These are phyloP conservation scores for Zea luxurians DNA, from an alignment of 176 grass and related monocot species.

Conservation along the genomic window DNA sequence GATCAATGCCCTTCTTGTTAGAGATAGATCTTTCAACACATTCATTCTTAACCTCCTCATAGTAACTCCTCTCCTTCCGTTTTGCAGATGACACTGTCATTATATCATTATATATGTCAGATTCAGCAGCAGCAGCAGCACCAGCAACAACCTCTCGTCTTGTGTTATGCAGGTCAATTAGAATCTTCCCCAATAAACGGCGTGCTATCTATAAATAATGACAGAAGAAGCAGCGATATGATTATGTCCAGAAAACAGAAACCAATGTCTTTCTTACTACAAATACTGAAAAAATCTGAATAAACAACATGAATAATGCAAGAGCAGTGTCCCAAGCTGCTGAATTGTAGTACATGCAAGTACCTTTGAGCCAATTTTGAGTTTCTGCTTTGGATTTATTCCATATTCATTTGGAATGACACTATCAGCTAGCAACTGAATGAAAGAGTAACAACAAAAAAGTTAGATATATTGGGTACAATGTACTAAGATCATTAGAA, in stretches of 20 bases:
- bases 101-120: slow-evolving; percentile 47
- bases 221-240: slow-evolving; percentile 31
- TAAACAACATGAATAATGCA: slow-evolving; percentile 17
- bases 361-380: slow-evolving; percentile 96
- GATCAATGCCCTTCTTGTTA: slow-evolving; percentile 52
- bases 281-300: slow-evolving; percentile 16
- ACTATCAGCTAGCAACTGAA: slow-evolving; percentile 89
- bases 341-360: background rate
- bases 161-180: slow-evolving; percentile 93
- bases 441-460: slow-evolving; percentile 39
- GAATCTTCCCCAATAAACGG: slow-evolving; percentile 87
- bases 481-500: slow-evolving; percentile 4
- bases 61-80: slow-evolving; percentile 49
- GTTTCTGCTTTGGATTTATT: slow-evolving; percentile 92
- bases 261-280: background rate
- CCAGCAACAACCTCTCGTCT: slow-evolving; percentile 78
- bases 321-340: background rate
- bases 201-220: slow-evolving; percentile 69
- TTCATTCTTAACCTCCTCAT: slow-evolving; percentile 51
- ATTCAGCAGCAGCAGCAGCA: slow-evolving; percentile 52
- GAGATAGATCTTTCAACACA: slow-evolving; percentile 47
- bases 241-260: slow-evolving; percentile 24
- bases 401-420: slow-evolving; percentile 97
- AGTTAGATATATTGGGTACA: slow-evolving; percentile 30
- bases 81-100: slow-evolving; percentile 37